phyloP scores from a whole-genome alignment of 345 rosid species.

The Gossypioides kirkii region DNA sequence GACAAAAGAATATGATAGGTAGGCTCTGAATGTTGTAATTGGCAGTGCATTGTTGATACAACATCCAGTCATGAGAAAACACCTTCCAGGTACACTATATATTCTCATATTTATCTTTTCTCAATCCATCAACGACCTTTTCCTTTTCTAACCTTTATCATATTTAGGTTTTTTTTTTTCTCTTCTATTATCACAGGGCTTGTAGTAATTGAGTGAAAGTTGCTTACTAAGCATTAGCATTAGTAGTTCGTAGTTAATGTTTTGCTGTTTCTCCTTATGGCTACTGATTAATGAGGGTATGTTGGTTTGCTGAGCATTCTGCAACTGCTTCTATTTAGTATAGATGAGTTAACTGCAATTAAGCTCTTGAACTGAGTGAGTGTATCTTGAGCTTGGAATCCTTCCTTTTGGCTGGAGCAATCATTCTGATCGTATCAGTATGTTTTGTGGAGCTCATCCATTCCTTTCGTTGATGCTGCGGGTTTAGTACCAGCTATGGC shows the following conservation, averaged over 20 bases:
- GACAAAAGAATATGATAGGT: not conserved
- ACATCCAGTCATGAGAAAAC: conserved; percentile 27
- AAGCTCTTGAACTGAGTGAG: conserved; percentile 33
- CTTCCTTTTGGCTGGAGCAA: conserved; percentile 30
- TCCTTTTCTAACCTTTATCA: not conserved
- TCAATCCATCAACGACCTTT: not conserved
- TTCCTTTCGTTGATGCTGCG: conserved; percentile 28
- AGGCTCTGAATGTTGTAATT: conserved; percentile 19
- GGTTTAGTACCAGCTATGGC: conserved; percentile 47
- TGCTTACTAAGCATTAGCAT: conserved; percentile 39
- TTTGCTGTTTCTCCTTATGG: conserved; percentile 30
- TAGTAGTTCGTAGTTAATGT: conserved; percentile 27
- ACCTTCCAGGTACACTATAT: conserved; percentile 23
- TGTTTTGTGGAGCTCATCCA: conserved; percentile 32
- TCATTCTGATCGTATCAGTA: conserved; percentile 33
- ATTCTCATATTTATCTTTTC: not conserved
- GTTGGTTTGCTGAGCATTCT: conserved; percentile 20
- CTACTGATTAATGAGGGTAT: conserved; percentile 29
- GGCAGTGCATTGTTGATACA: conserved; percentile 34
- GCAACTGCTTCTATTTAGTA: conserved; percentile 25
- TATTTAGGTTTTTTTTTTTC: not conserved
- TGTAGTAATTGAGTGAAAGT: conserved; percentile 31
- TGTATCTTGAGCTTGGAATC: conserved; percentile 28
- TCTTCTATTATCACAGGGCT: conserved; percentile 39
- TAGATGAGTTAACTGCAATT: conserved; percentile 30